Percentiles rank a stretch among this genome's conserved stretches.
These are phyloP conservation scores for Schizophyllum commune DNA, from an alignment of 1,284 basidiomycete species.

Conservation along the genomic window DNA sequence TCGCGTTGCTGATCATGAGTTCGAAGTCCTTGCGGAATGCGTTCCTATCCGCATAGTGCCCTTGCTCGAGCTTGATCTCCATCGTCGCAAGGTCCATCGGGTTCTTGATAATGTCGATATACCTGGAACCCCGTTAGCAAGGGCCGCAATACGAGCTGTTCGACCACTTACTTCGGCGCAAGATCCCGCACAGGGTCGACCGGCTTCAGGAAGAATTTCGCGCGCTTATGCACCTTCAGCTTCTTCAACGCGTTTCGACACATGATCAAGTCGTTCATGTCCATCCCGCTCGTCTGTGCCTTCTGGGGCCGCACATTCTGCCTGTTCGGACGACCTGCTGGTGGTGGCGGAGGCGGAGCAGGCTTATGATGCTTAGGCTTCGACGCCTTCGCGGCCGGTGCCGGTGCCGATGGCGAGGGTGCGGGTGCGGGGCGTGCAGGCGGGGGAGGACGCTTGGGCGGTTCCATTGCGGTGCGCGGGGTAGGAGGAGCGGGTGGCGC, in stretches of 20 bases:
- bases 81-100: constrained; percentile 96
- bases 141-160: neutral
- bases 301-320: constrained; percentile 49
- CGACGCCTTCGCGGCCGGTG: constrained; percentile 16
- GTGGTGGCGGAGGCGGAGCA: constrained; percentile 1
- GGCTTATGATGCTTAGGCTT: constrained; percentile 5
- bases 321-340: constrained; percentile 23
- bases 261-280: constrained; percentile 70
- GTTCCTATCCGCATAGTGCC: constrained; percentile 81
- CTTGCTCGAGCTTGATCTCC: constrained; percentile 79
- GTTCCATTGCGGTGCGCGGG: neutral
- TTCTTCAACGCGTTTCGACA: constrained; percentile 82
- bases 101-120: constrained; percentile 84
- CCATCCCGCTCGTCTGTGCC: constrained; percentile 79
- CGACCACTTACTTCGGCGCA: constrained; percentile 63
- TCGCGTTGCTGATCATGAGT: constrained; percentile 85
- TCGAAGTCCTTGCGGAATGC: constrained; percentile 85
- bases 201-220: constrained; percentile 73
- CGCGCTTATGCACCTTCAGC: constrained; percentile 64
- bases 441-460: neutral
- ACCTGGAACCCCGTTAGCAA: constrained; percentile 39
- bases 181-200: constrained; percentile 86
- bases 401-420: constrained; percentile 20
- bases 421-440: constrained; percentile 10
- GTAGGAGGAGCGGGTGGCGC: neutral